phyloP scores from a whole-genome alignment of 495 filamentous ascomycete genomes.

The Penicillium psychrofluorescens region DNA sequence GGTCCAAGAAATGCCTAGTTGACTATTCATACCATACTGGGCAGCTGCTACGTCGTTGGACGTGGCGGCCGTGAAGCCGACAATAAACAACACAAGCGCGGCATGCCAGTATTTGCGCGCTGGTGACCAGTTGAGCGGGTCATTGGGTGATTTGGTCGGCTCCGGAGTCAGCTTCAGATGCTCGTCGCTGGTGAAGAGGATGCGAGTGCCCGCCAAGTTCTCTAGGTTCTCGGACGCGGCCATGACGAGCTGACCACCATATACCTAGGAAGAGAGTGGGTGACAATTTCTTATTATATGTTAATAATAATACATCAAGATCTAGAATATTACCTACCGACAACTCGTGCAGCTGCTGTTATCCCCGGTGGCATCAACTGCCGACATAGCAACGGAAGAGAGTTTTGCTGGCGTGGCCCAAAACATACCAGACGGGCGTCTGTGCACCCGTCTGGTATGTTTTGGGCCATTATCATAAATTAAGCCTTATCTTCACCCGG shows the following conservation, averaged over 20 bases:
- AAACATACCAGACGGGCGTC: no score
- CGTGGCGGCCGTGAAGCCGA: constrained; percentile 19
- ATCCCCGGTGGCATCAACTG: no score
- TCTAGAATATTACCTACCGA: no score
- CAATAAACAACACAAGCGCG: constrained; percentile 13
- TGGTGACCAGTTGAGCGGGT: constrained; percentile 46
- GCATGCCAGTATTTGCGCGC: constrained; percentile 32
- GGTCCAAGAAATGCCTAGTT: constrained; percentile 15
- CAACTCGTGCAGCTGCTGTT: no score
- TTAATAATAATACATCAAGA: no score
- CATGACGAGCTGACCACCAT: background rate
- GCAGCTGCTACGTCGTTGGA: constrained; percentile 22
- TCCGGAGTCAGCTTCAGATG: constrained; percentile 43
- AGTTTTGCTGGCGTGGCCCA: no score
- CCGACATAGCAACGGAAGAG: no score
- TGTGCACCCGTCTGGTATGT: no score
- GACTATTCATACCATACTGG: constrained; percentile 14
- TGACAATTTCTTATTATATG: no score
- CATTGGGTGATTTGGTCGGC: constrained; percentile 42
- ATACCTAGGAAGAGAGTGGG: no score
- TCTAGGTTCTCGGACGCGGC: constrained; percentile 2
- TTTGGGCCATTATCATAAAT: no score
- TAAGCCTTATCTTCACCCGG: no score
- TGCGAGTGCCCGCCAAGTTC: background rate
- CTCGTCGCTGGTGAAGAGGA: constrained; percentile 7